phyloP scores from a whole-genome alignment of 331 rosid species.

The Prunus yedoensis region DNA sequence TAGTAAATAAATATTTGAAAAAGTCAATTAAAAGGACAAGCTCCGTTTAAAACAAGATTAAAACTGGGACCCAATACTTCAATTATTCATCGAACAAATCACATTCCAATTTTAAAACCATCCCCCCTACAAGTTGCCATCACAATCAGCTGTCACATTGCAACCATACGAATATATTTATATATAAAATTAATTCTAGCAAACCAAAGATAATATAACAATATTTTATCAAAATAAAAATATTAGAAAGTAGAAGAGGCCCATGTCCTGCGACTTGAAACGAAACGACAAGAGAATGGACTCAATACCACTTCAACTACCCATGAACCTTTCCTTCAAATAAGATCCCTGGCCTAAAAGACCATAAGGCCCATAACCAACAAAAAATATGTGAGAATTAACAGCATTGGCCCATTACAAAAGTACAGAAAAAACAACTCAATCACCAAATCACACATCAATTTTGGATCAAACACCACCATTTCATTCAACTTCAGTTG shows the following conservation, averaged over 20 bases:
- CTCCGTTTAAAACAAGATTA: not conserved
- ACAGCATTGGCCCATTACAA: too few species aligned
- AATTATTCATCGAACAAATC: not conserved
- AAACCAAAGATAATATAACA: too few species aligned
- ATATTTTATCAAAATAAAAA: too few species aligned
- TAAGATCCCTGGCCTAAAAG: too few species aligned
- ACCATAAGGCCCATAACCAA: not conserved
- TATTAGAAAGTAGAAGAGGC: not conserved
- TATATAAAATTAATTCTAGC: too few species aligned
- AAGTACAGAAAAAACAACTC: too few species aligned
- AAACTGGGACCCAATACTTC: not conserved
- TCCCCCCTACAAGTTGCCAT: too few species aligned
- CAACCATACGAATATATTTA: not conserved
- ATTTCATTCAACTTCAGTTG: not conserved
- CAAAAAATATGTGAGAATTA: too few species aligned
- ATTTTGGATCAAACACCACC: not conserved
- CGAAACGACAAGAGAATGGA: not conserved
- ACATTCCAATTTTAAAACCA: not conserved
- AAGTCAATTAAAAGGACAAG: not conserved
- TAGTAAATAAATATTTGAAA: not conserved
- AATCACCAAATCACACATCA: not conserved
- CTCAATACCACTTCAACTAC: too few species aligned
- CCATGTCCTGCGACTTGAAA: not conserved
- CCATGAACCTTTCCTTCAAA: too few species aligned
- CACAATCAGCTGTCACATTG: not conserved